A percentile compares a stretch with the other conserved stretches of the same genome.
phyloP scores from a whole-genome alignment of 176 grass and related monocot species.

The Carex parvula region DNA sequence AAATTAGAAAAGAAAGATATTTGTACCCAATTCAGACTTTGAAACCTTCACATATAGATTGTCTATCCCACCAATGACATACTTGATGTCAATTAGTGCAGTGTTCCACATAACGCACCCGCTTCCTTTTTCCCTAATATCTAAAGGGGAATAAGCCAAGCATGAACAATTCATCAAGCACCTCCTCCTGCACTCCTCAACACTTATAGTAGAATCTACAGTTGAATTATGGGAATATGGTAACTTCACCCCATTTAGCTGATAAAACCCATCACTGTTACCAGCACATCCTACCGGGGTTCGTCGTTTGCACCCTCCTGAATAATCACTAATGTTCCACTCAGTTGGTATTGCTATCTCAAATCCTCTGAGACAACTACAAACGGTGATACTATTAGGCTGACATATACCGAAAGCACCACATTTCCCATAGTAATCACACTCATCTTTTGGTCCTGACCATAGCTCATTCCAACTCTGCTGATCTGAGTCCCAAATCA shows the following conservation, averaged over 20 bases:
- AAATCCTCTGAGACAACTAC: constrained; percentile 38
- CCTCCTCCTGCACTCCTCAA: constrained; percentile 25
- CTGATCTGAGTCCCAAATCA: background rate
- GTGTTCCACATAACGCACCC: constrained; percentile 51
- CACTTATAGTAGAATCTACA: constrained; percentile 29
- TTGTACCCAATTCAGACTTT: constrained; percentile 14
- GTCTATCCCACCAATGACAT: background rate
- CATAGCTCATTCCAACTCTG: background rate
- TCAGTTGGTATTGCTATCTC: background rate
- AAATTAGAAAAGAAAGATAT: background rate
- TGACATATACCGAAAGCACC: constrained; percentile 34
- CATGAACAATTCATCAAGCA: constrained; percentile 51
- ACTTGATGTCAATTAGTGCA: constrained; percentile 42
- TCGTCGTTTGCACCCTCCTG: constrained; percentile 30
- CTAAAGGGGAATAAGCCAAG: constrained; percentile 23
- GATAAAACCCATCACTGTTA: constrained; percentile 33
- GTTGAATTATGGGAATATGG: constrained; percentile 33
- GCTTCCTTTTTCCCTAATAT: constrained; percentile 21
- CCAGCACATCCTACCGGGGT: constrained; percentile 28
- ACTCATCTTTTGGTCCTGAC: constrained; percentile 24
- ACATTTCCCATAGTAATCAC: constrained; percentile 13
- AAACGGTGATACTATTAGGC: background rate
- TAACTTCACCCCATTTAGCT: constrained; percentile 29
- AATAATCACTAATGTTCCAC: constrained; percentile 36
- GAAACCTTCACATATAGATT: constrained; percentile 4